Conservation (phyloP, 176 grass and related monocot species). For the Avena atlantica region DNA sequence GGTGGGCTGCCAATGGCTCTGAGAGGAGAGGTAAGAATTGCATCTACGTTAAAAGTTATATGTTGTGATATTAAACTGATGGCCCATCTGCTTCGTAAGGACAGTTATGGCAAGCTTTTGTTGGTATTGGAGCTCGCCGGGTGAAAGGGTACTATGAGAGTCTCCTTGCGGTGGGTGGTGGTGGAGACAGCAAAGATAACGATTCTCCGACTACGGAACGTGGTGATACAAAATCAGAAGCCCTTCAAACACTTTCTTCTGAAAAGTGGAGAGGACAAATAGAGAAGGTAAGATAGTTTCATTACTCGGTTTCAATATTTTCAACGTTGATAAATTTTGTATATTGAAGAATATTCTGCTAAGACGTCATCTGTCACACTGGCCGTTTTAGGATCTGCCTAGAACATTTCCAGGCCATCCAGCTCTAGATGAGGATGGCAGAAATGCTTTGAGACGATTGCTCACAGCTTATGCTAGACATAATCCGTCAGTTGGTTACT, state of each 20-base stretch:
- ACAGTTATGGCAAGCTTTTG: constrained; percentile 99
- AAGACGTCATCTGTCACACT: constrained; percentile 33
- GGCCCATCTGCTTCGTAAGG: constrained; percentile 19
- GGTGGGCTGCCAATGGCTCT: constrained; percentile 95
- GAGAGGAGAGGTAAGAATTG: constrained; percentile 81
- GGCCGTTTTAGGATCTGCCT: constrained; percentile 78
- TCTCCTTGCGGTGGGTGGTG: constrained; percentile 60
- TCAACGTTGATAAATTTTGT: constrained; percentile 29
- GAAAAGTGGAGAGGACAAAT: constrained; percentile 99
- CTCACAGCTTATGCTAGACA: constrained; percentile 97
- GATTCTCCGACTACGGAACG: constrained; percentile 41
- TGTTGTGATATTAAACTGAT: constrained; percentile 17
- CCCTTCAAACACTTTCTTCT: constrained; percentile 47
- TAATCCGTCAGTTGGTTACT: constrained; percentile 99
- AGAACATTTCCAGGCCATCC: constrained; percentile 99
- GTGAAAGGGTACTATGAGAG: constrained; percentile 83
- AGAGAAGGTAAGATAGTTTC: constrained; percentile 77
- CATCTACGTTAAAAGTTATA: not conserved
- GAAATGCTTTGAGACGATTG: constrained; percentile 96
- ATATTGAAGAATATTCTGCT: constrained; percentile 31
- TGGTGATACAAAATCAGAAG: constrained; percentile 49
- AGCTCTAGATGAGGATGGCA: constrained; percentile 88
- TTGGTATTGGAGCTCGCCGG: constrained; percentile 87
- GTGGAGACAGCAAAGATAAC: constrained; percentile 41
- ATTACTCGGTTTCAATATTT: constrained; percentile 13